Base-by-base conservation (phyloP, 2,329 filamentous ascomycete species). In the Bisporella sp. region DNA sequence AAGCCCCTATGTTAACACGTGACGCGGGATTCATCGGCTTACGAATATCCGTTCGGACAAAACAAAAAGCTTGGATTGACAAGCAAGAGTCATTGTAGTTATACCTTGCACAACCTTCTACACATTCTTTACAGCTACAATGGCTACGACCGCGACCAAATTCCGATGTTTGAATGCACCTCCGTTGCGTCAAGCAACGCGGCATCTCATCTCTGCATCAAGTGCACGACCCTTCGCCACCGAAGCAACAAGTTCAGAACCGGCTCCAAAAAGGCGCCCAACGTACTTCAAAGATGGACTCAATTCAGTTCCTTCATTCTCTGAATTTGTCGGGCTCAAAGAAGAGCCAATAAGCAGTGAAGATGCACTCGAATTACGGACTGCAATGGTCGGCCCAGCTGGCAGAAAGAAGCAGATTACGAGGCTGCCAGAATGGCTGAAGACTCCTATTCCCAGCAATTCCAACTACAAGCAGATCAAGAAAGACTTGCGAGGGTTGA, bases 391-490 rank as follows among this genome's bases (percentile, higher is more conserved):
- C 60, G 81, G 81, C 37, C 81, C 81, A 21, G 75, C 74, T 31
- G 80, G 80, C 53, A 79, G 75, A 66, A 79, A 81, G 66, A 75
- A 73, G 57, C 82, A 80, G 59, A 80, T 85, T 60, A 85, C 81
- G 11, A 83, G 93, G 45, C 75, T 99, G 45, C 93, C 93, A 21
- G 80, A 85, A 59, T 99, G 93, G 93, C 81, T 99, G 56, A 96
- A 97, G 77, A 99, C 92, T 28, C 88, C 90, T 1, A 93, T 99
- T 50, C 93, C 93, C 0, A 85, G 85, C 55, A 86, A 82, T 66
- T 57, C 79, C 51, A 95, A 95, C 71, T 96, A 85, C 75, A 95
- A 95, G 73, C 88, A 89, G 64, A 95, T 99, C 69, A 96, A 96
- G 75, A 84, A 86, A 57, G 93, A 99, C 68, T 73, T 99, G 58